These are phyloP conservation scores for Stachybotrys chlorohalonatus DNA, from an alignment of 2,329 filamentous ascomycete species.

Conservation along the genomic window DNA sequence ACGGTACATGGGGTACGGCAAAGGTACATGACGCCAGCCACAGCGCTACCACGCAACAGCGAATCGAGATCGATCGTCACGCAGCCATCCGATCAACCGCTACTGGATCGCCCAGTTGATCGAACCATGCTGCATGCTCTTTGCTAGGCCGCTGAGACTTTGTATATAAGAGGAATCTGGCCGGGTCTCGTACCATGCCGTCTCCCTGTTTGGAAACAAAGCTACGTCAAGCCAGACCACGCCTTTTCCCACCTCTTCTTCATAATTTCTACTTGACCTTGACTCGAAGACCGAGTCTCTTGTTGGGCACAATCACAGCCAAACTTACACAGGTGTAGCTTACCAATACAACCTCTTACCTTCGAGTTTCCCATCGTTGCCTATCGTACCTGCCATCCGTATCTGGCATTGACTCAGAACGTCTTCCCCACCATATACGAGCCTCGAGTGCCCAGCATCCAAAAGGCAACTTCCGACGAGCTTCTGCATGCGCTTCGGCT, in stretches of 20 bases:
- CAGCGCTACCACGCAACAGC: neutral
- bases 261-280: neutral
- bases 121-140: slow-evolving; percentile 2
- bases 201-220: neutral
- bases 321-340: neutral
- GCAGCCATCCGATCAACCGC: slow-evolving; percentile 10
- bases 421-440: no score
- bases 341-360: no score
- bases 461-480: neutral
- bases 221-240: neutral
- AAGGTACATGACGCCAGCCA: neutral
- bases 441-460: no score
- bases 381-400: neutral
- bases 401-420: no score
- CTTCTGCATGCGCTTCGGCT: neutral
- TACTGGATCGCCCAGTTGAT: slow-evolving; percentile 7
- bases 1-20: neutral
- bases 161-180: neutral
- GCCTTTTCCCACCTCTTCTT: neutral
- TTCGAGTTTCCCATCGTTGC: neutral
- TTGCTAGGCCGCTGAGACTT: neutral
- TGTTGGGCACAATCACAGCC: neutral
- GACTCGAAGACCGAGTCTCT: neutral
- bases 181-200: neutral
- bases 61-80: slow-evolving; percentile 13